Base-by-base conservation (phyloP, 75 land plant genomes). In the Selaginella moellendorffii region DNA sequence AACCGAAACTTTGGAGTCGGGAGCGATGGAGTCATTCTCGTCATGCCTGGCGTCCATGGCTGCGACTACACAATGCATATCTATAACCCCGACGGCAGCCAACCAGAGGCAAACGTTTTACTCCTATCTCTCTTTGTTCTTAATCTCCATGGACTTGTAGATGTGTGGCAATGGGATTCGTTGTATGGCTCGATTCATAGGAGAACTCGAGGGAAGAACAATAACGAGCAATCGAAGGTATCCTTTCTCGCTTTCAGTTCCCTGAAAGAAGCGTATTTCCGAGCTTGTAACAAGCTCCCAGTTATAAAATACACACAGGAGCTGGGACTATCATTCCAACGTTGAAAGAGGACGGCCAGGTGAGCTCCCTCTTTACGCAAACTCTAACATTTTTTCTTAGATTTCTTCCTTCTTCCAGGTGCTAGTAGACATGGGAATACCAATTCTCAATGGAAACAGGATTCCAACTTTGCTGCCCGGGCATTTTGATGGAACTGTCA, bases 101-200 rank as follows among this genome's bases (percentile, higher is more conserved):
- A 88, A 67, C 97, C 95, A 0, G 96, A 92, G 90, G 97, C 88
- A 69, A 62, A 5, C 5, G 46, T 36, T 36, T 36, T 36, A 36
- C 46, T 36, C 10, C 14, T 36, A 36, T 36, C 14, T 36, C 14
- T 5, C 14, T 36, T 36, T 36, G 46, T n/a, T n/a, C n/a, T n/a
- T n/a, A n/a, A n/a, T n/a, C n/a, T n/a, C n/a, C n/a, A n/a, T n/a
- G n/a, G n/a, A n/a, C n/a, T 28, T 54, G 26, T 72, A 91, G 95
- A 91, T 91, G 97, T 91, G 97, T 75, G 97, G 97, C 30, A 91
- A 91, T 83, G 97, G 97, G 61, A 82, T 91, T 29, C 79, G 97
- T 53, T 91, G 97, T 80, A 83, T 91, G 77, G 97, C 97, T 61
- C 76, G 83, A 54, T 91, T 77, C 69, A 75, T 91, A 25, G 93